Base-by-base conservation (phyloP, 2,329 filamentous ascomycete genomes). In the Colletotrichum chlorophyti region DNA sequence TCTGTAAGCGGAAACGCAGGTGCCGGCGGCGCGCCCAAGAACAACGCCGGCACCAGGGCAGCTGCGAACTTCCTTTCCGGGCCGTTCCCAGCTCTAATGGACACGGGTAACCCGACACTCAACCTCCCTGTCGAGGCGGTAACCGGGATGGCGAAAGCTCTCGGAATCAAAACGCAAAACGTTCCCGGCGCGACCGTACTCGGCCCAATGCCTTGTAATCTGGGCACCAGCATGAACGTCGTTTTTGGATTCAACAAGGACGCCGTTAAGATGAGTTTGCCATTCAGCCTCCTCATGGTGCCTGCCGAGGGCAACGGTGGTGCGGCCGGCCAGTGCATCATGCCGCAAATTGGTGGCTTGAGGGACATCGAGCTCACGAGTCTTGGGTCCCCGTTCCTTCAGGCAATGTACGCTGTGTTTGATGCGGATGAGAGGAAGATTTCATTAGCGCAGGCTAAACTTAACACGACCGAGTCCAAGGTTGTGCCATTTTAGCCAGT, bases 371-470 rank as follows among this genome's bases (percentile, higher is more conserved):
- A 5, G 7, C 17, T 21, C 26, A 45, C 41, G 11, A 45, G 41
- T 4, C 41, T 45, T 12, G 41, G 41, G 2, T 43, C 47, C 5
- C 50, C 50, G 2, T 15, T 55, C 37, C 46, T 60, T 10, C 45
- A 47, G 34, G 29, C 45, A 2, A 19, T 47, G 14, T 55, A 60
- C 31, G 45, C 46, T 6, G 57, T 60, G 3, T 55, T 41, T 15
- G 57, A 60, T 21, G 17, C 47, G 38, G 57, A 55, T 4, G n/a
- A 26, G 12, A 45, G 46, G 2, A 31, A 27, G 43, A 17, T 60
- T 4, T 31, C 35, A 1, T 45, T 60, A 14, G 57, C 57, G 9
- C 57, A 47, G 37, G 57, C 57, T 8, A 60, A 48, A 17, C 7
- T 60, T 10, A 46, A 55, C 27, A 15, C 27, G 9, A 55, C 57